Conservation (phyloP, 1,139 yeast species). For the Debaryomycetaceae sp. region DNA sequence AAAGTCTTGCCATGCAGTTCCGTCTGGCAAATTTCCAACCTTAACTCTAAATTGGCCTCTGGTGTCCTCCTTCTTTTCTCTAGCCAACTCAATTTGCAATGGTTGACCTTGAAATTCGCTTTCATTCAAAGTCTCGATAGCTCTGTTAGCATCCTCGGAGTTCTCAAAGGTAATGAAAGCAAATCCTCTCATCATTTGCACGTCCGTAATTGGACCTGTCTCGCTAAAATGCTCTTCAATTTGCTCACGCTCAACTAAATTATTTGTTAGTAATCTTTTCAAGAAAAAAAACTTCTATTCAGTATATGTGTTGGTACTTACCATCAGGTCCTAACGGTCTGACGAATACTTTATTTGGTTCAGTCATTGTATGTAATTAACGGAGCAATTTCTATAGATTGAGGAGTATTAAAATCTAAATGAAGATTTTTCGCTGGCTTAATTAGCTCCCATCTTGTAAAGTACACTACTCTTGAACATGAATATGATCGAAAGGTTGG, state of each 20-base stretch:
- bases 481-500: no score
- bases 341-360: slow-evolving; percentile 36
- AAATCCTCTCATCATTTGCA: slow-evolving; percentile 70
- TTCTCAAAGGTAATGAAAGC: slow-evolving; percentile 72
- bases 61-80: slow-evolving; percentile 55
- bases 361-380: slow-evolving; percentile 16
- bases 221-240: slow-evolving; percentile 64
- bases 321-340: slow-evolving; percentile 38
- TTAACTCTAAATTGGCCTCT: slow-evolving; percentile 73
- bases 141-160: slow-evolving; percentile 62
- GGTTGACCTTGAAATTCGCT: slow-evolving; percentile 60
- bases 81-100: slow-evolving; percentile 66
- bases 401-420: neutral
- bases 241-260: slow-evolving; percentile 48
- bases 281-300: neutral
- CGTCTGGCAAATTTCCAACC: slow-evolving; percentile 66
- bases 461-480: neutral
- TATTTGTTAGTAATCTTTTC: slow-evolving; percentile 13
- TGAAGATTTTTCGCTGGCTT: neutral
- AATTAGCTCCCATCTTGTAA: neutral
- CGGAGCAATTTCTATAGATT: neutral
- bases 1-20: slow-evolving; percentile 81
- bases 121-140: slow-evolving; percentile 60
- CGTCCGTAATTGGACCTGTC: slow-evolving; percentile 64
- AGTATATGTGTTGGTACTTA: slow-evolving; percentile 12